Conservation (phyloP, 1,284 basidiomycete genomes). For the Mycena sp. region DNA sequence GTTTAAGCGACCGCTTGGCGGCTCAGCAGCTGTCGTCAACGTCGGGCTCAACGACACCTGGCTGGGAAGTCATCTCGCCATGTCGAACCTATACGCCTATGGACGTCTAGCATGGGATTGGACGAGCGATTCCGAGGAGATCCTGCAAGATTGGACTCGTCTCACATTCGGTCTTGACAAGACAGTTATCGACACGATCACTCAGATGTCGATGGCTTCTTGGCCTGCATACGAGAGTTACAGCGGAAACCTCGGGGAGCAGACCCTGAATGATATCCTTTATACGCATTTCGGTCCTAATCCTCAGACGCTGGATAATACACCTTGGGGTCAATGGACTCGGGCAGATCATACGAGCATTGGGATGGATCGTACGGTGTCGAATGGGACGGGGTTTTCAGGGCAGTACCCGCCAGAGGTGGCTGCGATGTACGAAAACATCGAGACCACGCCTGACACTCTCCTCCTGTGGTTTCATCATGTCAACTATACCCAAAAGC, state of each 20-base stretch:
- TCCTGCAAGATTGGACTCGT: conserved; percentile 28
- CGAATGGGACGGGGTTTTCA: conserved; percentile 27
- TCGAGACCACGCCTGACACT: conserved; percentile 25
- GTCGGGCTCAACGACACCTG: conserved; percentile 26
- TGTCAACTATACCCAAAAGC: conserved; percentile 27
- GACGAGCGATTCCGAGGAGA: conserved; percentile 23
- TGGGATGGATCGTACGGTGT: conserved; percentile 30
- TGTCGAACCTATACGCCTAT: conserved; percentile 30
- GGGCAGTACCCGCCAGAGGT: conserved; percentile 30
- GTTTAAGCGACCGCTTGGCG: conserved; percentile 24
- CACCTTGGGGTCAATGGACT: conserved; percentile 26
- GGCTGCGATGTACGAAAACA: conserved; percentile 19
- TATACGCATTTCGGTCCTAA: conserved; percentile 29
- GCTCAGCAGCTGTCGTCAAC: conserved; percentile 27
- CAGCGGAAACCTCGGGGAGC: conserved; percentile 27
- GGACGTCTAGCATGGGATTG: conserved; percentile 28
- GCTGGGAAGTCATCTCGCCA: conserved; percentile 27
- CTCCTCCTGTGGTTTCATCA: conserved; percentile 28
- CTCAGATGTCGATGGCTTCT: conserved; percentile 27
- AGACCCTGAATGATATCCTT: conserved; percentile 28
- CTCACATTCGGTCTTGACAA: conserved; percentile 26
- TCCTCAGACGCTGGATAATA: conserved; percentile 27
- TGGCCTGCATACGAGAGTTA: conserved; percentile 30
- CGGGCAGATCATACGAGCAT: conserved; percentile 24
- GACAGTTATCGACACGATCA: conserved; percentile 23